Evolutionary conservation across 2,329 filamentous ascomycete species (phyloP), one percentile per base, ranked within the genome.

Genomic region (Talaromyces sp.): DNA sequence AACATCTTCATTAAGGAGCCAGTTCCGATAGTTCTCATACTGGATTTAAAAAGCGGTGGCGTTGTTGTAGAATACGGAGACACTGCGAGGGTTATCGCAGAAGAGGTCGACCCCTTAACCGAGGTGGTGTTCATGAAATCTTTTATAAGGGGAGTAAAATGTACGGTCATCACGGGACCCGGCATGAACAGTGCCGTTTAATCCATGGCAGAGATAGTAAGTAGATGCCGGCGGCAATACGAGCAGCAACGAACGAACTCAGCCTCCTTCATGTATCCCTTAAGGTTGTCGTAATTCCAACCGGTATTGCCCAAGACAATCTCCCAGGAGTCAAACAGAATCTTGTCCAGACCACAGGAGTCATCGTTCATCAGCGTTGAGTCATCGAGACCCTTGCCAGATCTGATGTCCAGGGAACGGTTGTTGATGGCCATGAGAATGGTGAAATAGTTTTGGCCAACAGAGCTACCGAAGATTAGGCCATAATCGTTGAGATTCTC

Each of bases 261-360:
- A 3, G 61, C 69, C 70, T 80, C 79, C 43, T 74, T 70, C 66
- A 83, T 83, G 61, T 83, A 83, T 0, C 74, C 75, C 3, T 80
- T 60, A 3, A 83, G 64, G 41, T 66, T 72, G 1, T 75, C 69
- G 77, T 79, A 82, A 35, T 72, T 74, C 75, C 76, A 81, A 1
- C 75, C 79, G 0, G 73, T 62, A 43, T 76, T 79, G 0, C 79
- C 80, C 3, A 83, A 70, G 7, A 72, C 69, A 26, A 69, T 59
- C 51, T 69, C 67, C 68, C 68, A 69, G 4, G 66, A 66, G 51
- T 69, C 65, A 14, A 67, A 38, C 56, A 48, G 54, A 0, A 58
- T 64, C 46, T 67, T 70, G 56, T 70, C 61, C 1, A 68, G 69
- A 1, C 68, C 62, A 6, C 69, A 72, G n/a, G 69, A 65, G 24